Conservation (phyloP, 2,329 filamentous ascomycete genomes). For the Parafenestella ontariensis region DNA sequence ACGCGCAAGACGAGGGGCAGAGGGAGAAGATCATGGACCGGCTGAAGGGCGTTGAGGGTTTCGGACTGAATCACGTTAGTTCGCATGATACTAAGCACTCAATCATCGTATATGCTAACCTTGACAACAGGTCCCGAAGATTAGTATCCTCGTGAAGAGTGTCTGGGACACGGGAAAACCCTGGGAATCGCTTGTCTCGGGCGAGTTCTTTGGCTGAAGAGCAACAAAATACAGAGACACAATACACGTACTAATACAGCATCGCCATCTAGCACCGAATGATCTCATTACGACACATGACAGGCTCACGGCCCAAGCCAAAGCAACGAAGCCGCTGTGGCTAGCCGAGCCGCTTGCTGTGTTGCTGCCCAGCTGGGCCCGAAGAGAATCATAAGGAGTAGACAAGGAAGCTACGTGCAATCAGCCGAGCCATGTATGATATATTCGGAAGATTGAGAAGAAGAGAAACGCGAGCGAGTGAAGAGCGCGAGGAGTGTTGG, state of each 20-base stretch:
- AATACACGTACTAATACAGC: not conserved
- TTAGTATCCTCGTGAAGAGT: conserved; percentile 70
- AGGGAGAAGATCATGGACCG: conserved; percentile 69
- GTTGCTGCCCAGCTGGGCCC: no score
- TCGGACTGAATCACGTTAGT: conserved; percentile 77
- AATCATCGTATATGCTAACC: conserved; percentile 1
- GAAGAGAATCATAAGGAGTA: no score
- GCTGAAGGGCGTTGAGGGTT: conserved; percentile 71
- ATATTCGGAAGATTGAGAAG: not conserved
- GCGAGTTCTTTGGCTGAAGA: conserved; percentile 69
- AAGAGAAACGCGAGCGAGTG: not conserved
- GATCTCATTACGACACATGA: not conserved
- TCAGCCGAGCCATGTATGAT: no score
- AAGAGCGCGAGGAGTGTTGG: not conserved
- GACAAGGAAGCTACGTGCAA: no score
- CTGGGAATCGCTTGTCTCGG: conserved; percentile 72
- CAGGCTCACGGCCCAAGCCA: not conserved
- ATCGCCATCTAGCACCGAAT: not conserved
- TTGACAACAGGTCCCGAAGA: conserved; percentile 60
- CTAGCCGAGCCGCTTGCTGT: not conserved
- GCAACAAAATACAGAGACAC: no score
- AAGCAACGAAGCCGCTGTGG: not conserved
- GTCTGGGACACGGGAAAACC: conserved; percentile 72
- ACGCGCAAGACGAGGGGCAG: conserved; percentile 65
- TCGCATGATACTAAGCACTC: not conserved